Conservation (phyloP, 305 asterid genomes). For the Euphrasia arctica region DNA sequence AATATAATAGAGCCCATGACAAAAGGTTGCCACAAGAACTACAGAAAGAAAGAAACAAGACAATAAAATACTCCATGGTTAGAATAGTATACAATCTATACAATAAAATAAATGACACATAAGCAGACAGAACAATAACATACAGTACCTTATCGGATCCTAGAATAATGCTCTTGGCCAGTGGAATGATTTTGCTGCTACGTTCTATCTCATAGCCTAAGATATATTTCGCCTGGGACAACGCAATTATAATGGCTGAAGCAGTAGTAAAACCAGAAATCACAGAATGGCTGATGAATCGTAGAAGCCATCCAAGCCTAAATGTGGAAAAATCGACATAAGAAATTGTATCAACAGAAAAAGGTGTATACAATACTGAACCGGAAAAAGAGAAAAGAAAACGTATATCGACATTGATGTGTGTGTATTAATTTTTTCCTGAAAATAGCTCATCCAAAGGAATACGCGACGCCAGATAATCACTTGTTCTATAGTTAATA, state of each 20-base stretch:
- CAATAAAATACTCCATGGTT: slow-evolving; percentile 20
- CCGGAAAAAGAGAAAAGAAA: slow-evolving; percentile 19
- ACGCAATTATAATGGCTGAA: slow-evolving; percentile 96
- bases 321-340: slow-evolving; percentile 29
- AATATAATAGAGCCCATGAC: slow-evolving; percentile 79
- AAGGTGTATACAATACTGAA: background rate
- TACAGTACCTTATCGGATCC: slow-evolving; percentile 76
- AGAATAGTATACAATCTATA: slow-evolving; percentile 24
- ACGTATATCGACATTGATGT: slow-evolving; percentile 19
- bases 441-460: slow-evolving; percentile 10
- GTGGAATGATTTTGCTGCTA: slow-evolving; percentile 90
- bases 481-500: slow-evolving; percentile 18
- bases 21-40: slow-evolving; percentile 96
- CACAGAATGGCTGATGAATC: slow-evolving; percentile 99
- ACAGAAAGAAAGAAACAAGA: slow-evolving; percentile 24
- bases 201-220: slow-evolving; percentile 87
- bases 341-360: slow-evolving; percentile 23
- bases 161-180: slow-evolving; percentile 71
- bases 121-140: slow-evolving; percentile 18
- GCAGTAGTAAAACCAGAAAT: slow-evolving; percentile 99
- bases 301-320: slow-evolving; percentile 99
- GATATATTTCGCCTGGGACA: slow-evolving; percentile 95
- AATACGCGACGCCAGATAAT: slow-evolving; percentile 16
- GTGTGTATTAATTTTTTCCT: slow-evolving; percentile 29
- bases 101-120: background rate